Base-by-base conservation (phyloP, 192 early-diverging fungal species). In the Gaertneriomyces sp. region DNA sequence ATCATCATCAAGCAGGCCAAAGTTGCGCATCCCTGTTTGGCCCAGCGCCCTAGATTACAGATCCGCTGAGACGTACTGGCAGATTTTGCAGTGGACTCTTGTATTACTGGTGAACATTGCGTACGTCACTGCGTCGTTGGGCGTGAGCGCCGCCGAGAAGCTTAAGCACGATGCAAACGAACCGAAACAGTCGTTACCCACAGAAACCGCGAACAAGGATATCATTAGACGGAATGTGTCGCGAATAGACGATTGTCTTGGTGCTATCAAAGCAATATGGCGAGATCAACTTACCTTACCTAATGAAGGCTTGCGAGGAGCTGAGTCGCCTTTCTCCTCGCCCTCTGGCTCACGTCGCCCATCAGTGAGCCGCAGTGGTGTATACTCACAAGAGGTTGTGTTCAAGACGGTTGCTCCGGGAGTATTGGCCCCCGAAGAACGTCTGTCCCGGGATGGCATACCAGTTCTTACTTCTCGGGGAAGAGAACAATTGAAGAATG, bases 321-420 rank as follows among this genome's bases (percentile, higher is more conserved):
- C 25, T 33, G 25, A 33, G 25, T 17, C 44, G 12, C 39, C 51
- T 7, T 59, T 54, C 6, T 54, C 53, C n/a, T 20, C 53, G 12
- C n/a, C 59, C 2, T 45, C 59, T n/a, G 44, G 44, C 9, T 66
- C 64, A 11, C 64, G 64, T 17, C 64, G 64, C 40, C 10, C 53
- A 5, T 66, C 64, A n/a, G 25, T 33, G 25, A 33, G 25, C 25
- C 25, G 25, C 25, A 33, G 25, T 33, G 25, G 25, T 33, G 25
- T 33, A 33, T 33, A 33, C 25, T 33, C 25, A 33, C 53, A 66
- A 19, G 64, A 66, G 46, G 64, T 66, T 1, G 64, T 66, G 4
- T 66, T 66, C 55, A 66, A 55, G 42, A 55, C 41, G 16, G 55
- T 66, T 7, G 53, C 54, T 45, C 64, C 64, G 6, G 55, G 55